Conservation (phyloP, 140 eudicot species). For the Senecio squalidus region DNA sequence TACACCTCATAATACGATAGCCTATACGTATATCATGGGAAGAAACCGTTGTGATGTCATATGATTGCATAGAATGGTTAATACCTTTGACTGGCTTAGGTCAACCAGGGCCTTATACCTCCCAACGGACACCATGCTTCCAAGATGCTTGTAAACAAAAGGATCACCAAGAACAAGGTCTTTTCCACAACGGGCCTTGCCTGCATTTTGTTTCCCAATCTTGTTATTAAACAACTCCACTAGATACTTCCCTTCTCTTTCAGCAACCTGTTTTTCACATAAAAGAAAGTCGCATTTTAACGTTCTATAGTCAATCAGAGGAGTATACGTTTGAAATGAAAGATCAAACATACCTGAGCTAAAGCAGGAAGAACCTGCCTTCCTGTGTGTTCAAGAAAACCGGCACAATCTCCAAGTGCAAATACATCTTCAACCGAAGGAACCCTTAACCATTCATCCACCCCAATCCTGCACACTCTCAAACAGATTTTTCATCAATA, state of each 20-base stretch:
- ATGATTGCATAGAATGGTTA: neutral
- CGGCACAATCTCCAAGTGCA: conserved; percentile 96
- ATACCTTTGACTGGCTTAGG: conserved; percentile 77
- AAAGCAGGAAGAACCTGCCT: conserved; percentile 88
- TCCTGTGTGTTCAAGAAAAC: conserved; percentile 86
- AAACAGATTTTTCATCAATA: neutral
- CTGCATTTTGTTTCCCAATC: conserved; percentile 61
- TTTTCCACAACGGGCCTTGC: conserved; percentile 56
- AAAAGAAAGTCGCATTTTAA: conserved; percentile 4
- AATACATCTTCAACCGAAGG: conserved; percentile 88
- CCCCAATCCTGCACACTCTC: conserved; percentile 53
- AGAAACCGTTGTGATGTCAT: too few species aligned
- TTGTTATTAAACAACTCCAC: conserved; percentile 59
- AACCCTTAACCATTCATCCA: conserved; percentile 91
- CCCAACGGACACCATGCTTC: conserved; percentile 98
- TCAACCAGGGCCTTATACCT: conserved; percentile 91
- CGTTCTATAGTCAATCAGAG: conserved; percentile 7
- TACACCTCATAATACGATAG: neutral
- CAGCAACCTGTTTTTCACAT: conserved; percentile 60
- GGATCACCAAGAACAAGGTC: conserved; percentile 65
- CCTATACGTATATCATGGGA: too few species aligned
- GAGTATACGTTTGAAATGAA: neutral
- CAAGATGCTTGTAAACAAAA: conserved; percentile 83
- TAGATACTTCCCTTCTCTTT: conserved; percentile 79
- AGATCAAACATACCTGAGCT: conserved; percentile 72